Base-by-base conservation (phyloP, 805 yeast species). In the Lipomyces starkeyi region DNA sequence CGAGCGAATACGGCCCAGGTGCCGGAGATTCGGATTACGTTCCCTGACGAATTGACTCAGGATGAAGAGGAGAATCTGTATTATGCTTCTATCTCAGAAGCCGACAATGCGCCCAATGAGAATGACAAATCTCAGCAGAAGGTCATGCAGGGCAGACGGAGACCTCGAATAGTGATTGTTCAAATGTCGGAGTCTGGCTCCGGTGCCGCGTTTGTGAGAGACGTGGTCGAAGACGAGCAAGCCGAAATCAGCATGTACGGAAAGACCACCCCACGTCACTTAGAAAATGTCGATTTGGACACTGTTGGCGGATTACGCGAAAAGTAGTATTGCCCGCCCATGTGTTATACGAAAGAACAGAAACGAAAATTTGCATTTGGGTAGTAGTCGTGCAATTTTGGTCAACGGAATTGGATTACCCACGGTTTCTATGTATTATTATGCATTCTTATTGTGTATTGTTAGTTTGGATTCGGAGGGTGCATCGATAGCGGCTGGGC, bases 1-100 rank as follows among this genome's bases (percentile, higher is more conserved):
- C 56, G 56, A 7, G n/a, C 34, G n/a, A 6, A 11, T 7, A 25
- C 34, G 56, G 9, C 8, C n/a, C 27, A 14, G 11, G 59, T 68
- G 22, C 71, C 71, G 43, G 69, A 68, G 58, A 68, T 68, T 59
- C 59, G 71, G 25, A 64, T 68, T 13, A 68, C 71, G 20, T 68
- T 68, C 37, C 71, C 71, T 5, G 71, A 68, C 32, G 71, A 68
- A 13, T 29, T 53, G 47, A 47, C 27, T 13, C n/a, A 29, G 43
- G 62, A 65, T 25, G 61, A 54, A 25, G 57, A 58, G n/a, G 53
- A n/a, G 58, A 17, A 11, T 5, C 34, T 55, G 13, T 29, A 55
- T 20, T 34, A 55, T 55, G 37, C 58, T n/a, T 6, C 49, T 43
- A 8, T 43, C 20, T n/a, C 49, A 43, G 49, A n/a, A 7, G 22